A percentile compares a stretch with the other conserved stretches of the same genome.
These are phyloP conservation scores for Cladophialophora psammophila DNA, from an alignment of 2,329 filamentous ascomycete species.

Conservation along the genomic window DNA sequence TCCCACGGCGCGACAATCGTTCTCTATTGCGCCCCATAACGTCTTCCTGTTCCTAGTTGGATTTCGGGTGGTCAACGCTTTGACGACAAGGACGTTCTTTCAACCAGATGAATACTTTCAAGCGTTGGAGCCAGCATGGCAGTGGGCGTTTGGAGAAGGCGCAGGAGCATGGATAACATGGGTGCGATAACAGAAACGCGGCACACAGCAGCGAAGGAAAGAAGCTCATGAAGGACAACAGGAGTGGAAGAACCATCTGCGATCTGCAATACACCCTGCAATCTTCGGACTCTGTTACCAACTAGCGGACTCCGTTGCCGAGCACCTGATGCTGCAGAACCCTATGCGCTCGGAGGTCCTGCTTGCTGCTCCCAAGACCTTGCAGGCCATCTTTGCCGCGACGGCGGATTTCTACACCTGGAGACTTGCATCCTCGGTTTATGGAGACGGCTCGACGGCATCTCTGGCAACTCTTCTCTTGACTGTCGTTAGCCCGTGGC, in stretches of 20 bases:
- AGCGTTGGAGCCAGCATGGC: constrained; percentile 92
- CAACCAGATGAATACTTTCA: constrained; percentile 99
- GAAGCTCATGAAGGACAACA: constrained; percentile 49
- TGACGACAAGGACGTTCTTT: constrained; percentile 86
- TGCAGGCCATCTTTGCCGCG: constrained; percentile 81
- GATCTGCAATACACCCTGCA: constrained; percentile 89
- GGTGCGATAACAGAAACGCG: constrained; percentile 63
- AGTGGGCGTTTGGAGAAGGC: constrained; percentile 76
- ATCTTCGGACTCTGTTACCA: constrained; percentile 82
- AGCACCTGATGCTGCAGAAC: constrained; percentile 61
- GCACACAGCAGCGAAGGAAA: constrained; percentile 10
- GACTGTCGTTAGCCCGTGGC: constrained; percentile 82
- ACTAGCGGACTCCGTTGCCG: constrained; percentile 64
- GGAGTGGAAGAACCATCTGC: constrained; percentile 91
- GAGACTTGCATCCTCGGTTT: constrained; percentile 77
- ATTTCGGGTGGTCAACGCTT: constrained; percentile 80
- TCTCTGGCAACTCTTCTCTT: constrained; percentile 76
- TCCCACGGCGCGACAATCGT: constrained; percentile 5
- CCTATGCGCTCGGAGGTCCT: constrained; percentile 70
- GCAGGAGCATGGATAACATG: constrained; percentile 89
- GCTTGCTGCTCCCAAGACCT: constrained; percentile 73
- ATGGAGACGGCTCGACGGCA: constrained; percentile 69
- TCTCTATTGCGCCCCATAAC: constrained; percentile 23
- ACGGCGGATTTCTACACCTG: constrained; percentile 86
- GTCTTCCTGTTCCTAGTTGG: constrained; percentile 60